Conservation (phyloP, 768 basidiomycete genomes). For the Glaciozyma antarctica region DNA sequence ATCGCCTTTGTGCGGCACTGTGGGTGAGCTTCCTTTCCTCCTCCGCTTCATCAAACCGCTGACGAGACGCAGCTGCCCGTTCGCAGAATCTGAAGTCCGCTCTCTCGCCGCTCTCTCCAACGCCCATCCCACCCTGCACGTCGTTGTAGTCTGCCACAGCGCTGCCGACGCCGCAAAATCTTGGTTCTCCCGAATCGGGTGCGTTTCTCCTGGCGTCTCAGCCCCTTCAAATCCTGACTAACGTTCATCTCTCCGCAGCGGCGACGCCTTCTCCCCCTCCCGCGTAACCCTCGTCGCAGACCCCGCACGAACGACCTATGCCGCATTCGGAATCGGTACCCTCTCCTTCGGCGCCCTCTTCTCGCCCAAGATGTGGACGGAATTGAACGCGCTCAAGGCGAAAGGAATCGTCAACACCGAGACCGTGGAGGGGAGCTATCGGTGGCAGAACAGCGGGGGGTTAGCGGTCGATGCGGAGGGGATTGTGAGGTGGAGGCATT, state of each 20-base stretch:
- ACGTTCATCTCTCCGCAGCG: neutral
- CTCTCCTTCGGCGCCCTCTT: neutral
- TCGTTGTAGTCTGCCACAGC: neutral
- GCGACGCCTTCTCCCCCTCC: neutral
- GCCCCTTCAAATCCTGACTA: no score
- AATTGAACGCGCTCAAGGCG: neutral
- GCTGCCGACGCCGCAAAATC: neutral
- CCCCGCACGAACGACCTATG: neutral
- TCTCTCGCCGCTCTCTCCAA: neutral
- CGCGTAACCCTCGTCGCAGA: neutral
- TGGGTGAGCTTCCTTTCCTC: neutral
- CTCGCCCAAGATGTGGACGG: neutral
- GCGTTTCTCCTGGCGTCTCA: neutral
- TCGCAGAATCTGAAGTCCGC: neutral
- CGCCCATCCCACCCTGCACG: neutral
- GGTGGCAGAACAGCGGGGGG: slow-evolving; percentile 1
- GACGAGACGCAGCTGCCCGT: neutral
- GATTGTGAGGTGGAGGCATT: neutral
- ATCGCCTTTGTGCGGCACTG: neutral
- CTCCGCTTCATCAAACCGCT: no score
- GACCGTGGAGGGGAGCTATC: neutral
- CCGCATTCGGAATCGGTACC: neutral
- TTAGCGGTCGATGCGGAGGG: neutral
- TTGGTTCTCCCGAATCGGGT: neutral
- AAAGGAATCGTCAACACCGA: neutral